Conservation (phyloP, 169 alveolate genomes). For the Cryptosporidium sp. region DNA sequence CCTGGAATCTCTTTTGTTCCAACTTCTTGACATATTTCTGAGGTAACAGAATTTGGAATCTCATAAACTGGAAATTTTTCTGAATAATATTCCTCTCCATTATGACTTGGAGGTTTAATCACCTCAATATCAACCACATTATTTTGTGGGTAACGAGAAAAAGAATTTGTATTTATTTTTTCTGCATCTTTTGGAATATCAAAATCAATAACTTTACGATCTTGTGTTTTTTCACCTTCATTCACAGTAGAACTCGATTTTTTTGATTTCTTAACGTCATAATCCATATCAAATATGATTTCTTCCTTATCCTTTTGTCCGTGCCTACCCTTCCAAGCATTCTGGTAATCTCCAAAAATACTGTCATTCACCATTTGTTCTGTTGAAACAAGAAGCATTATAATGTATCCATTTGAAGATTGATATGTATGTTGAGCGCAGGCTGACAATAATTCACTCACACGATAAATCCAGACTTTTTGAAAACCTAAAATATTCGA, state of each 20-base stretch:
- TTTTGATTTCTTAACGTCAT: background rate
- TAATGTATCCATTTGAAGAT: conserved; percentile 56
- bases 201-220: conserved; percentile 8
- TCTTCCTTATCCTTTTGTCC: conserved; percentile 10
- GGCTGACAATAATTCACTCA: conserved; percentile 40
- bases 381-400: conserved; percentile 43
- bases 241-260: background rate
- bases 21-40: conserved; percentile 54
- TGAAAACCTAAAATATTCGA: conserved; percentile 63
- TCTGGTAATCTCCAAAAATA: conserved; percentile 52
- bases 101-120: background rate
- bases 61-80: conserved; percentile 59
- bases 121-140: conserved; percentile 53
- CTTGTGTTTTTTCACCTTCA: background rate
- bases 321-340: conserved; percentile 62
- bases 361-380: conserved; percentile 54
- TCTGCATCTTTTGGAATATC: conserved; percentile 37
- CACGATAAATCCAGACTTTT: conserved; percentile 52
- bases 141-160: background rate
- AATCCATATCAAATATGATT: conserved; percentile 35
- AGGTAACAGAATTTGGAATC: conserved; percentile 67
- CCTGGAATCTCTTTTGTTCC: conserved; percentile 73
- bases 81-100: conserved; percentile 23
- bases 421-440: conserved; percentile 73
- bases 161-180: background rate